Base-by-base conservation (phyloP, 352 stramenopile genomes). In the Phytophthora citricola region DNA sequence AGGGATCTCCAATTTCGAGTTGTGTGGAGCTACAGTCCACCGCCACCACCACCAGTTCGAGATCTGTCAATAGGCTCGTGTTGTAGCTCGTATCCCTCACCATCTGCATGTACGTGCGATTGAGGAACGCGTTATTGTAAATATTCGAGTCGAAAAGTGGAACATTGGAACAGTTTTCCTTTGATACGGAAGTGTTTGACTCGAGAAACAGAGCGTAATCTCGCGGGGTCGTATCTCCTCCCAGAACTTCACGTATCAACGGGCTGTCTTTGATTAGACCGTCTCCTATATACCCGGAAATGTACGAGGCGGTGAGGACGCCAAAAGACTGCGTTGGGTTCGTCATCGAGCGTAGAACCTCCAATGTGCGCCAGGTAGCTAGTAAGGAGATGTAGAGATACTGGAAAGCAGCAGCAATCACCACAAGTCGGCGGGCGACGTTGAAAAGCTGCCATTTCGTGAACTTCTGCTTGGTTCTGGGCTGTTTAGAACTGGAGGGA, bases 21-120 rank as follows among this genome's bases (percentile, higher is more conserved):
- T 56, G 40, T 0, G 41, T 58, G 1, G 44, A 76, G 2, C 59
- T 69, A 49, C 78, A 87, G 57, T 87, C 78, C 2, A 85, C 68
- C 0, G 83, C 54, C 0, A 77, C 67, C 3, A 71, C 40, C 9
- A 87, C 62, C 5, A 87, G 65, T 54, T 87, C 78, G 0, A 63
- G 43, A 9, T 73, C 63, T 0, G 46, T 43, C 8, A 83, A 24
- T 15, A 69, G 61, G 5, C 60, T 75, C 4, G 75, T 66, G 54
- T 73, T 79, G 61, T 87, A 81, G 14, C 61, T 59, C 5, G 74
- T 80, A 8, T 72, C 62, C 0, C 36, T 49, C 9, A 76, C 45
- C 0, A 82, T 48, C 6, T 76, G 58, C 2, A 44, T 22, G n/a
- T 75, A 78, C 7, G 67, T 68, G 24, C 44, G 43, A 6, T 61